Percentiles rank a stretch among this genome's conserved stretches.
phyloP scores from a whole-genome alignment of 1,284 basidiomycete genomes.

The Gomphus bonarii region DNA sequence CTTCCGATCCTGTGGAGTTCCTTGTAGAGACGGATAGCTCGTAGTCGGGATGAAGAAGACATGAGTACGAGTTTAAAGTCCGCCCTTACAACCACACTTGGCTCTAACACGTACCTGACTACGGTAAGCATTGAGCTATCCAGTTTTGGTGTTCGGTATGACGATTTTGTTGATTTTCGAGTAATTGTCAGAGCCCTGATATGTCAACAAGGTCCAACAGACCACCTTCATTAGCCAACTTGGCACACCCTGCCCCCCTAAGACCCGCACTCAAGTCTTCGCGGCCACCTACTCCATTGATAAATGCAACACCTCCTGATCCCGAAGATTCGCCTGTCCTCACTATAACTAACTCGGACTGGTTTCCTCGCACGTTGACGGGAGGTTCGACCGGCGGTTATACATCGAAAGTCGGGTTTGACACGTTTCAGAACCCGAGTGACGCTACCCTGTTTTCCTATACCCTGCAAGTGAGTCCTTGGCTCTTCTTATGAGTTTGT shows the following conservation, averaged over 20 bases:
- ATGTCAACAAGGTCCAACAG: constrained; percentile 7
- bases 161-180: background rate
- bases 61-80: background rate
- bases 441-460: constrained; percentile 30
- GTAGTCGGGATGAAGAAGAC: constrained; percentile 30
- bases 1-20: constrained; percentile 67
- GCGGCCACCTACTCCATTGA: constrained; percentile 10
- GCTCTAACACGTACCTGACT: background rate
- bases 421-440: constrained; percentile 72
- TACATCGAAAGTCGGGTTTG: constrained; percentile 82
- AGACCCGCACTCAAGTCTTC: constrained; percentile 14
- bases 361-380: constrained; percentile 1
- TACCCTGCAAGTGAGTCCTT: constrained; percentile 28
- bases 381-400: constrained; percentile 25
- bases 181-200: background rate
- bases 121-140: background rate
- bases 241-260: background rate
- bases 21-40: constrained; percentile 65
- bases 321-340: constrained; percentile 4
- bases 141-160: background rate
- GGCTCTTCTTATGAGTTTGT: background rate
- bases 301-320: constrained; percentile 2
- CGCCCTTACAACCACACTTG: background rate
- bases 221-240: constrained; percentile 7
- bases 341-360: background rate